Evolutionary conservation across 495 filamentous ascomycete genomes (phyloP).

Genomic region (Penicillium fimorum): DNA sequence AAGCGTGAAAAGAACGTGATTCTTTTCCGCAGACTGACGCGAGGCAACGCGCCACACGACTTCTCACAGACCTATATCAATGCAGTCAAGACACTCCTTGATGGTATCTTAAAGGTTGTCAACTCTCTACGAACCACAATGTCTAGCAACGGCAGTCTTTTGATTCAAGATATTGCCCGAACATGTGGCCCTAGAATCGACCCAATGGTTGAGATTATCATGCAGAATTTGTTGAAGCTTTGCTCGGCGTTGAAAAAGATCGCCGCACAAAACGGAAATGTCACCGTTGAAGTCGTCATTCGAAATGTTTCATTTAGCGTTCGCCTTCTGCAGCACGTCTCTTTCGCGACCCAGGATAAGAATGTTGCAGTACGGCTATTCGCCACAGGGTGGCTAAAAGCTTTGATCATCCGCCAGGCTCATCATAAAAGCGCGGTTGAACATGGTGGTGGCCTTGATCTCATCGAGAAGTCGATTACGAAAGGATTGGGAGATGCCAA

Average conservation of each 20-base stretch:
- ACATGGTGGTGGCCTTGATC: conserved; percentile 74
- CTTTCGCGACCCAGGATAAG: conserved; percentile 80
- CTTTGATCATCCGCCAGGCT: conserved; percentile 71
- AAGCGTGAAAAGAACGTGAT: conserved; percentile 74
- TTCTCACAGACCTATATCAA: conserved; percentile 66
- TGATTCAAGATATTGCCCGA: conserved; percentile 82
- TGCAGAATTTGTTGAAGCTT: conserved; percentile 87
- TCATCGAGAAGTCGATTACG: conserved; percentile 83
- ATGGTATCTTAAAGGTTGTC: conserved; percentile 86
- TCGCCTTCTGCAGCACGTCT: conserved; percentile 80
- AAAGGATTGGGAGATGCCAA: conserved; percentile 85
- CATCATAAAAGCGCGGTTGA: conserved; percentile 80
- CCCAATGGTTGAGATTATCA: conserved; percentile 82
- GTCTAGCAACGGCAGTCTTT: conserved; percentile 76
- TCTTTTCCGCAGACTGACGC: conserved; percentile 72
- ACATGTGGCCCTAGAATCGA: conserved; percentile 77
- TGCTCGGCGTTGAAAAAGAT: conserved; percentile 89
- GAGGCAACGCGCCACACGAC: conserved; percentile 80
- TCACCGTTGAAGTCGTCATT: conserved; percentile 72
- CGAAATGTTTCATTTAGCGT: conserved; percentile 71
- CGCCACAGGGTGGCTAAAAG: conserved; percentile 79
- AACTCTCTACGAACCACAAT: conserved; percentile 87
- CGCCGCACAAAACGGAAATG: conserved; percentile 72
- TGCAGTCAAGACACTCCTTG: conserved; percentile 70
- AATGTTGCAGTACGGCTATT: conserved; percentile 80